Conservation (phyloP, 2,329 filamentous ascomycete genomes). For the Phialophora chinensis region DNA sequence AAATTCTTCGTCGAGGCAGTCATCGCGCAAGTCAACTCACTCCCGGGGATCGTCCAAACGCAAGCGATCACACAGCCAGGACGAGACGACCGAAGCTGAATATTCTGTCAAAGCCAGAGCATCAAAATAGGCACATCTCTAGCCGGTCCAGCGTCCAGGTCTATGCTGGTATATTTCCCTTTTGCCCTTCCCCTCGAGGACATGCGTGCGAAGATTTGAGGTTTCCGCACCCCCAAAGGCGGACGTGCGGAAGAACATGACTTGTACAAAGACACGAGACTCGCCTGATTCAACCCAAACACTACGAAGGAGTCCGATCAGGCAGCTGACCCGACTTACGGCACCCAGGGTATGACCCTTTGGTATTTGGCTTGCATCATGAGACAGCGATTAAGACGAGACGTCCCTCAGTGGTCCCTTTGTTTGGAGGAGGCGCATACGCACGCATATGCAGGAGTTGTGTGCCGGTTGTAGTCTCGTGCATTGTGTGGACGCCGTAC, state of each 20-base stretch:
- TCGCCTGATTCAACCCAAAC: not conserved
- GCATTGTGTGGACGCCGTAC: not conserved
- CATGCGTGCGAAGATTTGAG: not conserved
- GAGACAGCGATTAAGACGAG: not conserved
- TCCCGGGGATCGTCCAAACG: constrained; percentile 4
- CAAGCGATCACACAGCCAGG: not conserved
- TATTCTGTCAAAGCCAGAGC: not conserved
- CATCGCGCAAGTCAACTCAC: not conserved
- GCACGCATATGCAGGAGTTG: not conserved
- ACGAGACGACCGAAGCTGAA: not conserved
- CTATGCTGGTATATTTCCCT: not conserved
- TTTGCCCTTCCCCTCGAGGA: not conserved
- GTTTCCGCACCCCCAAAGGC: not conserved
- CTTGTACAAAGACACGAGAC: not conserved
- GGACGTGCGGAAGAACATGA: not conserved
- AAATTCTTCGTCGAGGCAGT: not conserved
- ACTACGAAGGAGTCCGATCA: not conserved
- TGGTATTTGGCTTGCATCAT: not conserved
- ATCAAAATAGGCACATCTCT: not conserved
- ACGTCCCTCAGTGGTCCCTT: not conserved
- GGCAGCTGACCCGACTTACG: not conserved
- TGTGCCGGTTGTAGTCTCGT: not conserved
- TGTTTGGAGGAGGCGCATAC: not conserved
- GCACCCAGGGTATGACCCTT: not conserved
- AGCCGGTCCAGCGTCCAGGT: not conserved